Percentiles rank a stretch among this genome's conserved stretches.
Evolutionary conservation across 352 stramenopile genomes (phyloP).

Genomic region (Phytophthora europaea): DNA sequence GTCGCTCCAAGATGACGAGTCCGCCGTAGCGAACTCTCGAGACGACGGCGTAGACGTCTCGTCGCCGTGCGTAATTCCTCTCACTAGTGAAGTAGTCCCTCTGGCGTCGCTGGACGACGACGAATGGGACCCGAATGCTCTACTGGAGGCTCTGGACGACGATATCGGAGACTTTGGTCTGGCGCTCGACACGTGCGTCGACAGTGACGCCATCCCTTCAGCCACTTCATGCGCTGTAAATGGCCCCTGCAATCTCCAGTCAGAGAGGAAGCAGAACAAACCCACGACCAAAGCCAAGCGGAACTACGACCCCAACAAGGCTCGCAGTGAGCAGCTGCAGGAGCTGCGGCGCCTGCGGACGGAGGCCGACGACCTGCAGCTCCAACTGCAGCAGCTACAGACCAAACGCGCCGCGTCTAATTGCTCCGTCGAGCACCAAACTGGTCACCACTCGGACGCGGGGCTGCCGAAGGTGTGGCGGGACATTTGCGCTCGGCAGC

Average conservation of each 20-base stretch:
- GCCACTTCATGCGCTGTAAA: neutral
- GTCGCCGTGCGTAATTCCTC: too few relatives aligned
- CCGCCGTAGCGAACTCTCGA: too few relatives aligned
- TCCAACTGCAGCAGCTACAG: neutral
- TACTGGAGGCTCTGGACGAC: neutral
- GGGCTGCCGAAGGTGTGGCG: neutral
- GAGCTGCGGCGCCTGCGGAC: neutral
- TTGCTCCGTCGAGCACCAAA: neutral
- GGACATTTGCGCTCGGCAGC: neutral
- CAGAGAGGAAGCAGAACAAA: neutral
- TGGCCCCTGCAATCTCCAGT: too few relatives aligned
- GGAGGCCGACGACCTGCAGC: neutral
- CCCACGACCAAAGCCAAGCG: neutral
- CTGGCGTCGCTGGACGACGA: neutral
- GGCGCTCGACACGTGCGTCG: neutral
- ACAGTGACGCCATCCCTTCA: neutral
- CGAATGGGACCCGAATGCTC: neutral
- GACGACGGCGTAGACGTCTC: too few relatives aligned
- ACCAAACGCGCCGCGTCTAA: neutral
- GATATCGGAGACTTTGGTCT: neutral
- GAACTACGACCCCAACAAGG: slow-evolving; percentile 3
- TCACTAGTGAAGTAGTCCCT: neutral
- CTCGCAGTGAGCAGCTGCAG: neutral
- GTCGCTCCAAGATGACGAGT: too few relatives aligned
- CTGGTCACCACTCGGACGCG: neutral